Conservation (phyloP, 805 yeast species). For the Myxozyma vanderwaltii region DNA sequence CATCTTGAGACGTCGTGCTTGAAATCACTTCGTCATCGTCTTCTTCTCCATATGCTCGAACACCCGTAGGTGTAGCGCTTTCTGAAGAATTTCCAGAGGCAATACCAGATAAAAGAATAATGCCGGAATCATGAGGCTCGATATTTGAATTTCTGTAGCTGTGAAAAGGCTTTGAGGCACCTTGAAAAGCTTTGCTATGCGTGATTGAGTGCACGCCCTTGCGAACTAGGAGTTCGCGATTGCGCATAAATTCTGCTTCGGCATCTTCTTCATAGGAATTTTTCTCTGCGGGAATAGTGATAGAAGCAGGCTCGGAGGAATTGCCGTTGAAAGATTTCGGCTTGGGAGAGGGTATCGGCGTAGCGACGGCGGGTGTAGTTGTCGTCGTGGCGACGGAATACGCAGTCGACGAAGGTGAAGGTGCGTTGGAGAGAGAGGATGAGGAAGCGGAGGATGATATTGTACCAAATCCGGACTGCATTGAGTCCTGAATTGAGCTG, state of each 20-base stretch:
- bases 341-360: conserved; percentile 10
- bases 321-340: background rate
- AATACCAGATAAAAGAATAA: conserved; percentile 1
- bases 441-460: conserved; percentile 2
- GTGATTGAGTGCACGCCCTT: conserved; percentile 14
- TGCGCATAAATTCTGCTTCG: conserved; percentile 26
- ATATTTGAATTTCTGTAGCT: background rate
- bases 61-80: background rate
- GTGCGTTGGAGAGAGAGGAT: background rate
- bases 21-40: conserved; percentile 30
- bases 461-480: too few species aligned
- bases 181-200: background rate
- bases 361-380: conserved; percentile 12
- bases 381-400: conserved; percentile 4
- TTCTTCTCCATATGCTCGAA: conserved; percentile 14
- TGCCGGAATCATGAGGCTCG: conserved; percentile 15
- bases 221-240: conserved; percentile 24
- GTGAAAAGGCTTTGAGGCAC: background rate
- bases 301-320: conserved; percentile 28
- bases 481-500: too few species aligned
- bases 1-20: conserved; percentile 25
- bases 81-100: conserved; percentile 5
- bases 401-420: conserved; percentile 4
- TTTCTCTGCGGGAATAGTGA: conserved; percentile 32
- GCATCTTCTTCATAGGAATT: conserved; percentile 30